Conservation (phyloP, 371 early-diverging fungal species). For the Mortierella sp. region DNA sequence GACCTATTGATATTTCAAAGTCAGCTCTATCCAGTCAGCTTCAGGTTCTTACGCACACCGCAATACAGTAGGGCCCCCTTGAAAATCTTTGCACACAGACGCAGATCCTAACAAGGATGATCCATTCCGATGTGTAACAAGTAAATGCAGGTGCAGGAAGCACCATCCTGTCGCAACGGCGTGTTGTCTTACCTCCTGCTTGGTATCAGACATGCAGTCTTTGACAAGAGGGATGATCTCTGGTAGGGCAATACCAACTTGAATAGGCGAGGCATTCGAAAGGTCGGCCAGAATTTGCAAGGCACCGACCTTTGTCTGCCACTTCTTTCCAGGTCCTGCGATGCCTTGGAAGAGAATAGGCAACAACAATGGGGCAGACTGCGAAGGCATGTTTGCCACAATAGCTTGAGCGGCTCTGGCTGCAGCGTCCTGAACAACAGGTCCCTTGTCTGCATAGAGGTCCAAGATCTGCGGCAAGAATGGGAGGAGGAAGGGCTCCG, state of each 20-base stretch:
- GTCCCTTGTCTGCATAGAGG: constrained; percentile 77
- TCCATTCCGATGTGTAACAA: not conserved
- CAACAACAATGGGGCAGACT: constrained; percentile 66
- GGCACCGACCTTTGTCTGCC: constrained; percentile 82
- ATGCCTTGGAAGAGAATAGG: constrained; percentile 74
- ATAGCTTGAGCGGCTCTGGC: constrained; percentile 65
- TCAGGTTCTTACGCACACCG: not conserved
- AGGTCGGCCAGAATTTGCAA: constrained; percentile 65
- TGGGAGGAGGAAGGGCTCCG: constrained; percentile 72
- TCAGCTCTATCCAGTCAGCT: constrained; percentile 13
- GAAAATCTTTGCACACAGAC: not conserved
- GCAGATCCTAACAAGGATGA: not conserved
- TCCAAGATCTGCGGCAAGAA: constrained; percentile 69
- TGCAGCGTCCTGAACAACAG: constrained; percentile 80
- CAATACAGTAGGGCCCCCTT: not conserved
- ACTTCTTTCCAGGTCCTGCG: constrained; percentile 73
- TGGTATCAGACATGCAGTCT: constrained; percentile 78
- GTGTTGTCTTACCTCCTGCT: constrained; percentile 67
- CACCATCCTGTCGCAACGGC: not conserved
- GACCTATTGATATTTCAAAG: constrained; percentile 52
- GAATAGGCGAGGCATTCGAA: constrained; percentile 69
- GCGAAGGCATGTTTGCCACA: constrained; percentile 62
- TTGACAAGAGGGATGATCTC: constrained; percentile 79
- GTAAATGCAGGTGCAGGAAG: not conserved
- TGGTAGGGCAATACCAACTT: constrained; percentile 73